Evolutionary conservation across 2,329 filamentous ascomycete species (phyloP).

Genomic region (Ophiostoma angusticollis): DNA sequence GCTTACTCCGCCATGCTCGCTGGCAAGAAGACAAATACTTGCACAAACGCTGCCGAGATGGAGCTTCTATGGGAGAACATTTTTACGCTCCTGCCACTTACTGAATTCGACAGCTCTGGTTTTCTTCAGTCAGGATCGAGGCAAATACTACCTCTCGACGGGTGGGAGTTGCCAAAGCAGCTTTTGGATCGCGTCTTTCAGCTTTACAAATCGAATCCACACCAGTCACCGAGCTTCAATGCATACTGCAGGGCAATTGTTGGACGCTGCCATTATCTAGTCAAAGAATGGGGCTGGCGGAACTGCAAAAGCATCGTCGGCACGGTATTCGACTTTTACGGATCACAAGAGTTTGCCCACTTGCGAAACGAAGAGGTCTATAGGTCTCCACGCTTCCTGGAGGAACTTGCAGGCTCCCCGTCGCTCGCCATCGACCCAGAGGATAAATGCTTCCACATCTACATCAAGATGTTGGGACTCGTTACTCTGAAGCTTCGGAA

Average conservation of each 20-base stretch:
- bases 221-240: conserved; percentile 50
- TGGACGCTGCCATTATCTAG: conserved; percentile 48
- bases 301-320: conserved; percentile 45
- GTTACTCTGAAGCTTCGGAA: conserved; percentile 39
- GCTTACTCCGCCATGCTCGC: conserved; percentile 30
- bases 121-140: conserved; percentile 29
- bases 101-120: conserved; percentile 45
- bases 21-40: conserved; percentile 20
- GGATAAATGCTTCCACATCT: conserved; percentile 55
- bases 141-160: conserved; percentile 32
- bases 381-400: conserved; percentile 47
- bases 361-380: conserved; percentile 52
- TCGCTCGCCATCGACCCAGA: conserved; percentile 37
- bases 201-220: conserved; percentile 41
- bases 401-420: conserved; percentile 35
- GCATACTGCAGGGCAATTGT: conserved; percentile 49
- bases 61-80: conserved; percentile 46
- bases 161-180: conserved; percentile 47
- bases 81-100: conserved; percentile 48
- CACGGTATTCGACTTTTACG: conserved; percentile 55
- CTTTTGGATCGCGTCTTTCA: conserved; percentile 44
- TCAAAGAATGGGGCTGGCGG: conserved; percentile 54
- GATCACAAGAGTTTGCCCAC: conserved; percentile 46
- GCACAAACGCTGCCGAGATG: conserved; percentile 32
- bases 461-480: conserved; percentile 50